Evolutionary conservation across 441 rosid genomes (phyloP), one percentile per base, ranked within the genome.

Genomic region (Eutrema salsugineum): DNA sequence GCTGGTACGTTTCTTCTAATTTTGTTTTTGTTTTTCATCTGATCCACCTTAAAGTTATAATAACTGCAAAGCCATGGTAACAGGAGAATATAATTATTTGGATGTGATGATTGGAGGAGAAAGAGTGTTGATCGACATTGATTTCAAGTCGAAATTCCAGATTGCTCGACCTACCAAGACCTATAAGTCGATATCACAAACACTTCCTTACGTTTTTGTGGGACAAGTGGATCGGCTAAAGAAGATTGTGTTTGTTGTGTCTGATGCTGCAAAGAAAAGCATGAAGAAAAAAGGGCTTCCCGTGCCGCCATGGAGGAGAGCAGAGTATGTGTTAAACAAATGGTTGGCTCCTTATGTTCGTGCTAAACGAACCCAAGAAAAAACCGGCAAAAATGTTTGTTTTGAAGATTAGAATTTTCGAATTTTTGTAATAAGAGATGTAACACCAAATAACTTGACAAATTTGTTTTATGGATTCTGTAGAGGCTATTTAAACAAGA

Each of bases 271-370:
- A 9, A 86, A 77, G 60, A 88, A 78, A 75, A 88, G 96, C 72
- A 32, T 91, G 36, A 85, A 78, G 80, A 93, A 89, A 81, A 87
- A 81, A 30, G 96, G 86, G 6, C 87, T 91, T 87, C 87, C 50
- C 42, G 20, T 89, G 51, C 91, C 97, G 12, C 94, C 98, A 0
- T 92, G 94, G 98, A 85, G 96, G 69, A 90, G 80, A 72, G 78
- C 81, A 4, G 83, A 84, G 40, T 85, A 80, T 68, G 68, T 89
- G 48, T 76, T 78, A 48, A 83, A 90, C 50, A 86, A 90, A 56
- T 91, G 97, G 97, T 75, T 85, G 3, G 72, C 89, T 75, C 83
- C 86, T 51, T 70, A 80, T 69, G 58, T 62, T 0, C 83, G 91
- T 71, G 36, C 65, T 30, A 36, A 64, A 5, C 63, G 11, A 30